These are phyloP conservation scores for Citrus cavaleriei DNA, from an alignment of 345 rosid species.

Conservation along the genomic window DNA sequence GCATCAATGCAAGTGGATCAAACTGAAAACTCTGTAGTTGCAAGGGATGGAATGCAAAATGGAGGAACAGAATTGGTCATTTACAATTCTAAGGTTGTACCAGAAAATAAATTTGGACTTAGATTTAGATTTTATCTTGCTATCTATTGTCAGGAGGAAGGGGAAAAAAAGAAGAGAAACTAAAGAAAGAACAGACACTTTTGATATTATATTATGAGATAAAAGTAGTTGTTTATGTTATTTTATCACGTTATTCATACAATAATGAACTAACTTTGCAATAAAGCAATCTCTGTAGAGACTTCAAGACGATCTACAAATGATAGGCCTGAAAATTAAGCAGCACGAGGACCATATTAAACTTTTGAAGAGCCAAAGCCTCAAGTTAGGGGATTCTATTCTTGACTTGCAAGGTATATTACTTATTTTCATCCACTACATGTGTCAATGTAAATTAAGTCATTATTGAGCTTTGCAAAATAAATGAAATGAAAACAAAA, in stretches of 20 bases:
- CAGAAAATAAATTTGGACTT: neutral
- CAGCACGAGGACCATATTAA: slow-evolving; percentile 59
- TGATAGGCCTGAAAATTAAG: slow-evolving; percentile 58
- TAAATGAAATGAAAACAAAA: neutral
- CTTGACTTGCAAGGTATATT: slow-evolving; percentile 60
- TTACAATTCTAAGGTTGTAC: slow-evolving; percentile 38
- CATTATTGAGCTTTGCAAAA: neutral
- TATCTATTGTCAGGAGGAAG: neutral
- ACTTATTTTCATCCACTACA: neutral
- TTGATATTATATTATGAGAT: neutral
- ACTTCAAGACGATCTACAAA: slow-evolving; percentile 67
- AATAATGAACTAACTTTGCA: neutral
- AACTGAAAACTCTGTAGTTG: slow-evolving; percentile 16
- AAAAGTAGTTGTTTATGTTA: neutral
- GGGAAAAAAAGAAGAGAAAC: too few species aligned
- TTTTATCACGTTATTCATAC: neutral
- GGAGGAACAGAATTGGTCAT: slow-evolving; percentile 41
- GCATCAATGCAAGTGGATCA: slow-evolving; percentile 35
- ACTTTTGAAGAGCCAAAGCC: slow-evolving; percentile 44
- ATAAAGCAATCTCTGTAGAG: slow-evolving; percentile 33
- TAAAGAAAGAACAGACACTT: neutral
- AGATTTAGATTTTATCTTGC: neutral
- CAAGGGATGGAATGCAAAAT: slow-evolving; percentile 31
- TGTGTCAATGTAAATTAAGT: neutral
- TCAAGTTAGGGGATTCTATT: slow-evolving; percentile 57